These are phyloP conservation scores for Sedum album DNA, from an alignment of 164 flowering plant species.

Conservation along the genomic window DNA sequence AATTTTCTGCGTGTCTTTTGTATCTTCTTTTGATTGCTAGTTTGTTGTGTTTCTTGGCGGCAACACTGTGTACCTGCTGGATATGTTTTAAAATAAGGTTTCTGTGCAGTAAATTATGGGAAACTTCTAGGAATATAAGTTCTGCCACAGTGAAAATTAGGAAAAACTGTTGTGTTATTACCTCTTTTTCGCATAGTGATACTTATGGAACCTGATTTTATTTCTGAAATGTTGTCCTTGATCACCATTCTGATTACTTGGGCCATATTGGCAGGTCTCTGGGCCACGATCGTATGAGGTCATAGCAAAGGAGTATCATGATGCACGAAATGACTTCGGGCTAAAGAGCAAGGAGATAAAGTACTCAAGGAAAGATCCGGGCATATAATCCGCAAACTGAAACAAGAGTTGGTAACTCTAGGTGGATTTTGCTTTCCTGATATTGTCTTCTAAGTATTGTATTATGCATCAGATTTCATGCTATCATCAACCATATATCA, in stretches of 20 bases:
- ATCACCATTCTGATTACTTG: neutral
- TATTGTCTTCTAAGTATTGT: neutral
- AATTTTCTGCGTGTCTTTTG: neutral
- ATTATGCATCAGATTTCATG: conserved; percentile 11
- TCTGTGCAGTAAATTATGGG: neutral
- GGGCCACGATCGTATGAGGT: conserved; percentile 45
- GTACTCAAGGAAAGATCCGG: conserved; percentile 65
- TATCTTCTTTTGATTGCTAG: neutral
- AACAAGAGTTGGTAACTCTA: conserved; percentile 72
- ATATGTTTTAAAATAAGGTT: neutral
- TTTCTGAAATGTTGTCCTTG: neutral
- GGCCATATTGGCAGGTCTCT: conserved; percentile 26
- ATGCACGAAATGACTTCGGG: conserved; percentile 54
- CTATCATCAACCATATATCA: conserved; percentile 22
- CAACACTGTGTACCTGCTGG: neutral
- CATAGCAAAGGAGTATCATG: conserved; percentile 60
- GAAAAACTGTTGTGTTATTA: neutral
- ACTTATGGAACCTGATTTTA: neutral
- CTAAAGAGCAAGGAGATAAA: conserved; percentile 72
- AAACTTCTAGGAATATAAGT: neutral
- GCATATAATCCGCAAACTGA: conserved; percentile 62
- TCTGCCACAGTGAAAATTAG: no score
- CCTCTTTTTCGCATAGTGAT: neutral
- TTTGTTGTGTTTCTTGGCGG: neutral
- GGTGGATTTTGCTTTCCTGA: conserved; percentile 28